Base-by-base conservation (phyloP, 108 stramenopile genomes). In the Nannochloropsis salina region DNA sequence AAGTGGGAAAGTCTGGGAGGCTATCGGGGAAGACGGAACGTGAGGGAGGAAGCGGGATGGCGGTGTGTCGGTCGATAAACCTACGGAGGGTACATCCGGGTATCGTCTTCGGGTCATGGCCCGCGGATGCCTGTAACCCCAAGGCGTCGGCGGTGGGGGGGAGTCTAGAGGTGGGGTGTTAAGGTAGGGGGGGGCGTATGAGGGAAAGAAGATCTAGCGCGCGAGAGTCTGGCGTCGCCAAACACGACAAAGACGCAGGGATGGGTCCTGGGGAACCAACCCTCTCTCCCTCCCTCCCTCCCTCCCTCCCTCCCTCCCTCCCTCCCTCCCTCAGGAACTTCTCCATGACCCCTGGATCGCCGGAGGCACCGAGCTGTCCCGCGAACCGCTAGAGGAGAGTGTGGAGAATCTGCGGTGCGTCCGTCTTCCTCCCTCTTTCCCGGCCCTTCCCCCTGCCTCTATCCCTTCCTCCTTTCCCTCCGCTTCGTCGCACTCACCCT, bases 241-340 rank as follows among this genome's bases (percentile, higher is more conserved):
- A n/a, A n/a, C n/a, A n/a, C n/a, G n/a, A n/a, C n/a, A n/a, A n/a
- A n/a, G n/a, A n/a, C n/a, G n/a, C n/a, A n/a, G n/a, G n/a, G n/a
- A n/a, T n/a, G n/a, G n/a, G n/a, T n/a, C n/a, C n/a, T n/a, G n/a
- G n/a, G 47, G 12, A 11, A 9, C 47, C 47, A 11, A 11, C 47
- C 47, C 47, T 51, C 47, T 12, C 47, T 51, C 47, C 47, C 47
- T 51, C 47, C 47, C 47, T 51, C 12, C 47, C 47, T 51, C 47
- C 47, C 47, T 51, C 47, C 47, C 47, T 51, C 47, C 47, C 47
- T 12, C 47, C 47, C 47, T 51, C 47, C 47, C 47, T 51, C 47
- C 47, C 47, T 51, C 47, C 47, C 47, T 51, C 61, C 4, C 61
- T 4, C 61, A 74, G 61, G 61, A 2, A 5, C 4, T 74, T 2